These are phyloP conservation scores for Porcisia hertigi DNA, from an alignment of 208 protist genomes.

Conservation along the genomic window DNA sequence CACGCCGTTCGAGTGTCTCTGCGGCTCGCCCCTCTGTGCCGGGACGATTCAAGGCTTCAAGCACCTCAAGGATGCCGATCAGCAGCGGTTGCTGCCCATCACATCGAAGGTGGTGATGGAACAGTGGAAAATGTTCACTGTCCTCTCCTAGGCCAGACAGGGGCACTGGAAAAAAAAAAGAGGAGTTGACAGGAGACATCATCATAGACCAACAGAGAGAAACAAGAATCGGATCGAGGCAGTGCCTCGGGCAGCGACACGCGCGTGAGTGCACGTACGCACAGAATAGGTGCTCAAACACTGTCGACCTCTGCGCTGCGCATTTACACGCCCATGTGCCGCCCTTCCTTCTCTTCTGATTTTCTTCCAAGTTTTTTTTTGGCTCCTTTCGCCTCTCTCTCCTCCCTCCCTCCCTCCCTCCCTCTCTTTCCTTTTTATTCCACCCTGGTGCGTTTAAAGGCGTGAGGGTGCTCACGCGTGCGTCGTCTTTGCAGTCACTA, in stretches of 20 bases:
- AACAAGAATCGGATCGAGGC: not conserved
- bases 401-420: not conserved
- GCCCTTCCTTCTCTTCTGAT: not conserved
- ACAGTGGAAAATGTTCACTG: constrained; percentile 15
- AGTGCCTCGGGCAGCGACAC: not conserved
- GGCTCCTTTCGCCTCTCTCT: not conserved
- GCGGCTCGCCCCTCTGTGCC: constrained; percentile 62
- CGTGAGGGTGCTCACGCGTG: not conserved
- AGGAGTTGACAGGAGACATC: not conserved
- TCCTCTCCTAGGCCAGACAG: not conserved
- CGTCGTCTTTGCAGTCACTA: not conserved
- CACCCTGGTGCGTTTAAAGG: not conserved
- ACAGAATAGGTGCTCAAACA: not conserved
- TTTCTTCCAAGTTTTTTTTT: not conserved
- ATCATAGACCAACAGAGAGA: not conserved
- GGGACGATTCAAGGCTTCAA: constrained; percentile 73
- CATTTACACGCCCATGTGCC: not conserved
- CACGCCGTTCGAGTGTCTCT: constrained; percentile 83
- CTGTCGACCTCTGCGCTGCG: not conserved
- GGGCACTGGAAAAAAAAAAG: not conserved
- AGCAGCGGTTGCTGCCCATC: constrained; percentile 79
- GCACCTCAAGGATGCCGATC: constrained; percentile 53
- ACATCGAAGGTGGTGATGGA: constrained; percentile 62
- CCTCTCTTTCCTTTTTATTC: not conserved
- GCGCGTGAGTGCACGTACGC: not conserved